Base-by-base conservation (phyloP, 768 basidiomycete species). In the Xerocomellus amylosporus region DNA sequence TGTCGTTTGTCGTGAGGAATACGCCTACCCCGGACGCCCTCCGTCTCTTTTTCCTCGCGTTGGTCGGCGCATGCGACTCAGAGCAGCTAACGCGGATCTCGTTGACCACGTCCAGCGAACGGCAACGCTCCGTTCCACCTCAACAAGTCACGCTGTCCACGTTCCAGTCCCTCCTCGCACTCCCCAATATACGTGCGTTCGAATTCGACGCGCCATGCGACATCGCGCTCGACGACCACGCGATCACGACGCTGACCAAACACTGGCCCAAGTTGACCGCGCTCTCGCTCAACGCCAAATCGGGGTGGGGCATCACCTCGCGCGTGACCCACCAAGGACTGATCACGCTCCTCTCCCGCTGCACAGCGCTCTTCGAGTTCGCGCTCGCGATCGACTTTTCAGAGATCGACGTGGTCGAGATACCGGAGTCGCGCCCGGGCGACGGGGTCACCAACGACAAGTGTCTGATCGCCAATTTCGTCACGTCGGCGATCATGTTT, bases 301-400 rank as follows among this genome's bases (percentile, higher is more conserved):
- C 53, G 0, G 66, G 65, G 0, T 68, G 66, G 65, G 61, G 59
- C 1, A 52, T 43, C 38, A 8, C n/a, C 1, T 51, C 64, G 26
- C 50, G 41, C 3, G 54, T 68, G 45, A 69, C 70, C 1, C 59
- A 53, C 34, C 24, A 20, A 0, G 68, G 69, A 2, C 56, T 71
- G 5, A n/a, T 61, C 45, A 45, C 53, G 12, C 56, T 69, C 20
- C 55, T 71, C 45, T 30, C 43, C 8, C 37, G 41, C 17, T 69
- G 59, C 8, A n/a, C 36, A 0, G 1, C 0, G 7, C 54, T 71
- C 13, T 2, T 8, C 30, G 30, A 55, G 1, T 28, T 69, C 15
- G 53, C 63, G 12, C 55, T 70, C 46, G 37, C 61, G 5, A 19
- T 71, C 19, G 59, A 69, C 52, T 58, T 69, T 42, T 33, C 50